phyloP scores from a whole-genome alignment of 2,329 filamentous ascomycete genomes.

The Colletotrichum falcatum region DNA sequence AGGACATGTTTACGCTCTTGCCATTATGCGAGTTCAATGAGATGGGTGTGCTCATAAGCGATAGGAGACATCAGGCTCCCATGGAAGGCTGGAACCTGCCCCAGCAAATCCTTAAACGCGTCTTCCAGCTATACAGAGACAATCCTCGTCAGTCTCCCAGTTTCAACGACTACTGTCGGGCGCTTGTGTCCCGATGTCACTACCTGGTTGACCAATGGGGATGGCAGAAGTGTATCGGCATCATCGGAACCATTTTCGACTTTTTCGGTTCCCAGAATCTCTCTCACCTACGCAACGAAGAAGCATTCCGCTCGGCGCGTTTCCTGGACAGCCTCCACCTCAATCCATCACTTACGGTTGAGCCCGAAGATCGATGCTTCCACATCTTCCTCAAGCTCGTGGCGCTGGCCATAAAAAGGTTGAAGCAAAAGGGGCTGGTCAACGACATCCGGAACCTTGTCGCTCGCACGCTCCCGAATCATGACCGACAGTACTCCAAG shows the following conservation, averaged over 20 bases:
- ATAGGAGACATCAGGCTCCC: constrained; percentile 51
- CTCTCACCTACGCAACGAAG: constrained; percentile 73
- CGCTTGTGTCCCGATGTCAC: constrained; percentile 70
- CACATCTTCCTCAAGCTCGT: constrained; percentile 76
- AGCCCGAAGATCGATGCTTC: constrained; percentile 71
- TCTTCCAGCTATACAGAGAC: constrained; percentile 69
- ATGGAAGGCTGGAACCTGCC: constrained; percentile 72
- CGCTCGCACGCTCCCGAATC: constrained; percentile 72
- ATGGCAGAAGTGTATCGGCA: constrained; percentile 68
- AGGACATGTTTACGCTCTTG: constrained; percentile 68
- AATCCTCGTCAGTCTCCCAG: constrained; percentile 67
- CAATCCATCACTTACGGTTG: constrained; percentile 61
- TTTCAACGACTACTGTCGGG: constrained; percentile 75
- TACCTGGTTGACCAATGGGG: constrained; percentile 74
- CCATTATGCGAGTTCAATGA: constrained; percentile 71
- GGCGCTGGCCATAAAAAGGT: constrained; percentile 65
- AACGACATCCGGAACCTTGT: constrained; percentile 73
- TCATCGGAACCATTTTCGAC: constrained; percentile 73
- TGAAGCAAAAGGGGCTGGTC: constrained; percentile 58
- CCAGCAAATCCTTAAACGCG: constrained; percentile 66
- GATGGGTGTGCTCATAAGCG: constrained; percentile 60
- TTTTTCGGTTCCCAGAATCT: constrained; percentile 74
- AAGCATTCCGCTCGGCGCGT: constrained; percentile 68
- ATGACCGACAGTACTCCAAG: constrained; percentile 72
- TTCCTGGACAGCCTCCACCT: constrained; percentile 69